phyloP scores from a whole-genome alignment of 169 alveolate species.

The Plasmodium adleri region DNA sequence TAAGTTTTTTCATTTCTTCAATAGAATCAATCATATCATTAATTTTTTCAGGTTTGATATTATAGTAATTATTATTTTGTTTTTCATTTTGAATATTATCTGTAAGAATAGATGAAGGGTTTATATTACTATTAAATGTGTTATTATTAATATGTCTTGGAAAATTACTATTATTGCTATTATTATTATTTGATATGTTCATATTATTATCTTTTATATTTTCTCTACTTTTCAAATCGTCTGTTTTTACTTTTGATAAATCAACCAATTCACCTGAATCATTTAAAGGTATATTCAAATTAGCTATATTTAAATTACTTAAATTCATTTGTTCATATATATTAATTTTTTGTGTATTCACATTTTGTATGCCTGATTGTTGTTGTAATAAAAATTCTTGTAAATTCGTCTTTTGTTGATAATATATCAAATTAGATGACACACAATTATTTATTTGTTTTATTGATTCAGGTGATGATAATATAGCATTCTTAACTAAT shows the following conservation, averaged over 20 bases:
- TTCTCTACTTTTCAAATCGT: not conserved
- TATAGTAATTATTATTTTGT: slow-evolving; percentile 11
- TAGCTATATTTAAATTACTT: slow-evolving; percentile 19
- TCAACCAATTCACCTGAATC: slow-evolving; percentile 30
- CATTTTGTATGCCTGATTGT: slow-evolving; percentile 24
- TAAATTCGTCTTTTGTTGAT: slow-evolving; percentile 55
- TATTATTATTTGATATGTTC: not conserved
- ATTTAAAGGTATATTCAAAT: slow-evolving; percentile 34
- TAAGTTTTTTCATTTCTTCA: slow-evolving; percentile 69
- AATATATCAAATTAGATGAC: slow-evolving; percentile 46
- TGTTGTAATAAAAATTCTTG: slow-evolving; percentile 66
- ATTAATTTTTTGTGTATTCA: slow-evolving; percentile 14
- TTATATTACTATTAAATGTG: not conserved
- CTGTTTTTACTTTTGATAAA: slow-evolving; percentile 22
- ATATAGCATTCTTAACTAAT: slow-evolving; percentile 61
- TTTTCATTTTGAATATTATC: not conserved
- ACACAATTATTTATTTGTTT: slow-evolving; percentile 74
- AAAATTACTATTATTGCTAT: not conserved
- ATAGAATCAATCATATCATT: slow-evolving; percentile 66
- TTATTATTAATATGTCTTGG: not conserved
- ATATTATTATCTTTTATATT: not conserved
- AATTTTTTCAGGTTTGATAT: slow-evolving; percentile 55
- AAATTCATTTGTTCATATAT: slow-evolving; percentile 42
- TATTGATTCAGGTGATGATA: slow-evolving; percentile 62
- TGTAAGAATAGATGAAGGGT: not conserved